These are phyloP conservation scores for Ophiostoma tasmaniense DNA, from an alignment of 2,329 filamentous ascomycete genomes.

Conservation along the genomic window DNA sequence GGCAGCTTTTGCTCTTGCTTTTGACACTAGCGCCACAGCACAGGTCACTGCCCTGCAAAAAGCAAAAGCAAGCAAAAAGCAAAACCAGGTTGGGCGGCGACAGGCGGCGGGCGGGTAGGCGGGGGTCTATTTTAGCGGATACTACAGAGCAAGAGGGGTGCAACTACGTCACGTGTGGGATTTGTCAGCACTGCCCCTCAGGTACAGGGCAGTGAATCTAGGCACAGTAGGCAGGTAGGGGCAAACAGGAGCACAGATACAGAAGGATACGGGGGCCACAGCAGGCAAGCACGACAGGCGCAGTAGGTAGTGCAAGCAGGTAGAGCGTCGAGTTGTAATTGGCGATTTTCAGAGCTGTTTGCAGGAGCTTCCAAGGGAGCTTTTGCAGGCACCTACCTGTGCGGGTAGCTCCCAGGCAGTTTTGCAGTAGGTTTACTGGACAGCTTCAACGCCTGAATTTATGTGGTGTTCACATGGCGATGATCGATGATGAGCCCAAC, in stretches of 20 bases:
- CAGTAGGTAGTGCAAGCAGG: neutral
- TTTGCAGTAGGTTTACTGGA: neutral
- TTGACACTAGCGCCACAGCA: neutral
- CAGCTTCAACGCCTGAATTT: neutral
- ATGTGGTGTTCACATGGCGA: neutral
- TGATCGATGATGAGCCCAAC: neutral
- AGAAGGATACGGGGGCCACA: neutral
- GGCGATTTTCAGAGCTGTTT: neutral
- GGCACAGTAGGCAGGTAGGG: neutral
- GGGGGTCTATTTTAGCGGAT: neutral
- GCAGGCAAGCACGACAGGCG: neutral
- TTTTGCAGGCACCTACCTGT: neutral
- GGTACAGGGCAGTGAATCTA: neutral
- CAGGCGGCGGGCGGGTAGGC: constrained; percentile 11
- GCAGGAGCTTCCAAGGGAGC: neutral
- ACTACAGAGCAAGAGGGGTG: neutral
- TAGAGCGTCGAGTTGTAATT: neutral
- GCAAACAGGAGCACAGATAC: neutral
- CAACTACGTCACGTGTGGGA: constrained; percentile 15
- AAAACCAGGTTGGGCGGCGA: constrained; percentile 19
- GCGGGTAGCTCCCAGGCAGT: neutral
- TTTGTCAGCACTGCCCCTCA: constrained; percentile 6
- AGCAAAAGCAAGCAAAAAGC: neutral
- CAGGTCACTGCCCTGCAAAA: neutral
- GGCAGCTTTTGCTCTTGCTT: constrained; percentile 9